Base-by-base conservation (phyloP, 169 alveolate species). In the Besnoitia besnoiti region DNA sequence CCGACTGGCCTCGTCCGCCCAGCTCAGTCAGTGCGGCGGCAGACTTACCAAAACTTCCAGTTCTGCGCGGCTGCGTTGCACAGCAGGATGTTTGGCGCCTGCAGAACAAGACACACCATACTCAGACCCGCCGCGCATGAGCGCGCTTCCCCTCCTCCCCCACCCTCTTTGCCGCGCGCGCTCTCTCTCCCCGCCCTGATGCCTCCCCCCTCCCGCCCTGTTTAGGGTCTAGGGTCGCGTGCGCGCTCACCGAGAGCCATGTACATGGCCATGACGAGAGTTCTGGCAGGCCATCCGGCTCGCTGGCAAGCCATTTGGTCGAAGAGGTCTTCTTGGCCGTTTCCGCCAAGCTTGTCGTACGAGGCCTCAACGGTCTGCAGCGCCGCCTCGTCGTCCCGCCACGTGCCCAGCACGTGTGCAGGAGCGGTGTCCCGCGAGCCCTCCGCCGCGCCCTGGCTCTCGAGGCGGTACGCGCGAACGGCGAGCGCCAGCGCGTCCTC, bases 221-320 rank as follows among this genome's bases (percentile, higher is more conserved):
- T n/a, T n/a, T n/a, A n/a, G n/a, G n/a, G n/a, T n/a, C n/a, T n/a
- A n/a, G n/a, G n/a, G n/a, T n/a, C 55, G 67, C 12, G 67, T 10
- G 7, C 27, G 7, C 27, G 44, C 93, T 51, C 40, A 90, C 93
- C 93, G 21, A 90, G 42, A 30, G 93, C 93, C 21, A 87, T 55
- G 90, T 90, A 90, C 93, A 90, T 90, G 44, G 82, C 82, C 46
- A 59, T 55, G 75, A 90, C 85, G 16, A 90, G 93, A 46, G 93
- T 55, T 39, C 93, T 62, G 30, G 90, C 93, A 1, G 93, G 85
- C 47, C 90, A 76, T 39, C 90, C 90, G 19, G 90, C 90, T 79
- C 93, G 39, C 27, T 16, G 39, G 46, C 82, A 73, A 8, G 82
- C 44, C 82, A 73, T 73, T 42, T 73, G 82, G 24, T 73, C 82